Base-by-base conservation (phyloP, 352 stramenopile genomes). In the Nothophytophthora sp. region DNA sequence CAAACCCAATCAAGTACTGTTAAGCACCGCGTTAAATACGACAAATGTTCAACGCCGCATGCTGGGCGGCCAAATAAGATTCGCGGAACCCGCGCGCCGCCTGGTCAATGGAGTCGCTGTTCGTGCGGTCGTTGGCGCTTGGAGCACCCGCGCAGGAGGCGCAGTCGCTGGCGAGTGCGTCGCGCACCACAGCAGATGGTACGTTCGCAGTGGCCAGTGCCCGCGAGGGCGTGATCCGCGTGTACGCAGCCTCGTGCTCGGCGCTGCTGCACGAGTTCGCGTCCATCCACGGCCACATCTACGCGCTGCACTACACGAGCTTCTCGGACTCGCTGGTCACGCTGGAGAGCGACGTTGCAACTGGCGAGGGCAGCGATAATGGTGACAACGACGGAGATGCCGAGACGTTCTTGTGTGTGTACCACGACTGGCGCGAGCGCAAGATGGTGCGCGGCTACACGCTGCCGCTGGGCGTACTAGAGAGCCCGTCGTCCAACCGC, bases 281-380 rank as follows among this genome's bases (percentile, higher is more conserved):
- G 30, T 72, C 79, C 29, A 88, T 95, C 59, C 84, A 95, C 60
- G 59, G 55, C 10, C 77, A 62, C 48, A 60, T 95, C 43, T 71
- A 89, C 48, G 62, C 76, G 33, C 52, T 95, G 58, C 76, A 88
- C 47, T 92, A 92, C 63, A 95, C 84, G 45, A 91, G 80, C 63
- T 92, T 95, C 54, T 91, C 81, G 13, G 84, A 95, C 55, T 88
- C 80, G 45, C 67, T 95, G 29, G 79, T 95, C 58, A 95, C 84
- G 39, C 73, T 95, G 30, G 81, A 95, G 60, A 92, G 81, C 52
- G 67, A 87, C 25, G 42, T n/a, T n/a, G n/a, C n/a, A n/a, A n/a
- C n/a, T n/a, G n/a, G n/a, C 20, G 5, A 42, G 50, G 29, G 36
- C 32, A 9, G n/a, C 2, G 51, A 41, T 2, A 32, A 37, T 1